These are phyloP conservation scores for Ceriops zippeliana DNA, from an alignment of 345 rosid genomes.

Conservation along the genomic window DNA sequence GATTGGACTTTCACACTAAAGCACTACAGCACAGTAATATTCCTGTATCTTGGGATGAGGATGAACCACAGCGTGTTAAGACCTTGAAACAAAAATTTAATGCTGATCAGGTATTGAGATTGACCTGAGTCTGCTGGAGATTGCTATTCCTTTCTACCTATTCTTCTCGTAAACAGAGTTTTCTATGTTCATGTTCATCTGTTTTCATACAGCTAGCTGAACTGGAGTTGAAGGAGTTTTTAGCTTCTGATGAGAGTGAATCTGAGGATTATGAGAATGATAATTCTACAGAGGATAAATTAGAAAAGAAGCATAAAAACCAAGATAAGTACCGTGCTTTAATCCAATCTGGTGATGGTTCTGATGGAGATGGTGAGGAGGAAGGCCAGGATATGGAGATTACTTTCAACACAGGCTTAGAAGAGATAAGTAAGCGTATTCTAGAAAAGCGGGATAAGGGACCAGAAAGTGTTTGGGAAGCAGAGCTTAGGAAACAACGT, in stretches of 20 bases:
- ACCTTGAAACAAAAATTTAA: conserved; percentile 70
- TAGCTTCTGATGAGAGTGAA: conserved; percentile 84
- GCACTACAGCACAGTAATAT: conserved; percentile 83
- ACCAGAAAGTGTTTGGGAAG: conserved; percentile 81
- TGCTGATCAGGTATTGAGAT: conserved; percentile 62
- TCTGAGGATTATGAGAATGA: conserved; percentile 47
- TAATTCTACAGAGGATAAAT: conserved; percentile 26
- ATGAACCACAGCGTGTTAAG: conserved; percentile 82
- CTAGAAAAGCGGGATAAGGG: conserved; percentile 67
- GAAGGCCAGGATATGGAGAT: conserved; percentile 84
- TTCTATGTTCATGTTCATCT: not conserved
- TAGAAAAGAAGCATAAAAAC: conserved; percentile 44
- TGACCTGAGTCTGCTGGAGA: not conserved
- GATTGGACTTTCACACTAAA: conserved; percentile 69
- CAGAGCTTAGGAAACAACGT: conserved; percentile 45
- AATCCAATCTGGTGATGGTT: conserved; percentile 53
- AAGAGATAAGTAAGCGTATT: conserved; percentile 75
- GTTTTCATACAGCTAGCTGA: conserved; percentile 57
- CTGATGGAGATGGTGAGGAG: conserved; percentile 56
- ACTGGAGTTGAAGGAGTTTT: conserved; percentile 70
- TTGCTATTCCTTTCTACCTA: not conserved
- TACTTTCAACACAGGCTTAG: conserved; percentile 86
- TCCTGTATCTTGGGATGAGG: conserved; percentile 88
- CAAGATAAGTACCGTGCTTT: conserved; percentile 64
- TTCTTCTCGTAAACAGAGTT: too few species aligned